Evolutionary conservation across 768 basidiomycete species (phyloP), one percentile per base, ranked within the genome.

Genomic region (Cubamyces lactineus): DNA sequence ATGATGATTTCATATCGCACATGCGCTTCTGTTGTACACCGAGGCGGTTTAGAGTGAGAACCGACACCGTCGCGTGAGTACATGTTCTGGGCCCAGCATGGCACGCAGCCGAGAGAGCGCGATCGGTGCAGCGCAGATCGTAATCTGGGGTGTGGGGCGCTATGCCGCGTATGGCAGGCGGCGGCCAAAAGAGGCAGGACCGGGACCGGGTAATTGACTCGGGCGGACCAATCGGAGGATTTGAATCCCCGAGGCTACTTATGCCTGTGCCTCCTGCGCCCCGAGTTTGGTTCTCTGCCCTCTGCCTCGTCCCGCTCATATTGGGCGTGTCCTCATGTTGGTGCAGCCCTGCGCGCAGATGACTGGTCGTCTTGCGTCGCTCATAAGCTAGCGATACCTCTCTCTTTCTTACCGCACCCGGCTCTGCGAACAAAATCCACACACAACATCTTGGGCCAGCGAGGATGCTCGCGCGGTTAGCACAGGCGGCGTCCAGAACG

Each of bases 81-180:
- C 28, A 7, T 39, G 30, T 53, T 42, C 50, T 30, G 28, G n/a
- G 50, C 50, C n/a, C 13, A 19, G 24, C 23, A 21, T 5, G 21
- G 23, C 23, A 30, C 48, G 38, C 26, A 19, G 9, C 5, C 38
- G 41, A 13, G 13, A 13, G 17, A 24, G 23, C 45, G 21, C 56
- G 57, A 57, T 59, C 57, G 57, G 58, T 21, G 43, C 6, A 56
- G 53, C 58, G 63, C 63, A 60, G 63, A 64, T 64, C 58, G 58
- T 64, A 64, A 64, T 64, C 63, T 64, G 40, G 48, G 53, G 49
- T 51, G n/a, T 30, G 47, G 57, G 57, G 49, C 26, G 34, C 57
- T 43, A 59, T 28, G 7, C 57, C 57, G 41, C 1, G 23, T 15
- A 54, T 41, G 53, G 51, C 39, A 43, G 28, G 52, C 15, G 47